Evolutionary conservation across 169 alveolate genomes (phyloP), one percentile per base, ranked within the genome.

Genomic region (Plasmodium relictum): DNA sequence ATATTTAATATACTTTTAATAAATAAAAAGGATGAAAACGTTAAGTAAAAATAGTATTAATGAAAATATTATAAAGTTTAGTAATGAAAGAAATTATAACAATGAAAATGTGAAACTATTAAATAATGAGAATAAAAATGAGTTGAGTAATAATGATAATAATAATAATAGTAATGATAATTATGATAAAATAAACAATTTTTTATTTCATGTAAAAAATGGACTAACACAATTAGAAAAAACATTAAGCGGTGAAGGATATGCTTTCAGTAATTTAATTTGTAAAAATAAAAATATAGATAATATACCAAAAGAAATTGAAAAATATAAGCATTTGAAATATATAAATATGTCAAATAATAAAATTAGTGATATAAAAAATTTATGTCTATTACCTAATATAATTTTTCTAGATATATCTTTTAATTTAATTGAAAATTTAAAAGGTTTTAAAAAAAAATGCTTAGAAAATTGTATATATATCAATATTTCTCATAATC

Each of bases 321-420:
- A 26, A 63, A 63, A 63, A 62, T 76, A 76, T 65, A 65, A 26
- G 24, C 70, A 76, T 42, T 68, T 76, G 56, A 76, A 76, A n/a
- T 76, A 76, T 58, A 65, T 76, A 76, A 63, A 76, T 65, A 63
- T 76, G 76, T 63, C 89, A 63, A 66, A 76, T 65, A 76, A 76
- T 68, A 76, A 76, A 48, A 76, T 76, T 0, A 62, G 48, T 14
- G 76, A 65, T 76, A 63, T 76, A 48, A 31, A 20, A 20, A 48
- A 41, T 54, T 56, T 76, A 56, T 76, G 65, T 56, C 0, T 22
- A n/a, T 16, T 76, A 68, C 45, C 50, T 41, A 44, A 62, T 12
- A 58, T 76, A 7, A 39, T 76, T 26, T 76, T 76, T 76, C 50
- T 76, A 63, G 89, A 76, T 42, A 31, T 63, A 39, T 76, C 89